Evolutionary conservation across 2,329 filamentous ascomycete species (phyloP).

Genomic region (Stemphylium beticola): DNA sequence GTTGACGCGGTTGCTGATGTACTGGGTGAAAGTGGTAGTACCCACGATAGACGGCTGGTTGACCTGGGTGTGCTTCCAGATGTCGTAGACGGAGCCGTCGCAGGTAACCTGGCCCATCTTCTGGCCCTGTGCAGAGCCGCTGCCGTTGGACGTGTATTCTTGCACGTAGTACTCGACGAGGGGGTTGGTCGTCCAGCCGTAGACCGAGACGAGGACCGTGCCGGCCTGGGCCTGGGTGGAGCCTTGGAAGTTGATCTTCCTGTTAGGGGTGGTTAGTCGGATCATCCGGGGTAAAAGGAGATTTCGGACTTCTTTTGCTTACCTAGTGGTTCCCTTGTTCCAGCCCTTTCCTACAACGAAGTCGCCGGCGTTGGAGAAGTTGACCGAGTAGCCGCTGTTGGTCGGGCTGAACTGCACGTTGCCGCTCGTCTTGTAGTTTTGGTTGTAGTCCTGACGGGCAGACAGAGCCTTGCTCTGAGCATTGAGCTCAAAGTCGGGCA

Average conservation of each 20-base stretch:
- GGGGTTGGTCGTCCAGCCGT: constrained; percentile 62
- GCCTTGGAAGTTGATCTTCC: constrained; percentile 39
- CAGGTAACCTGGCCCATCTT: constrained; percentile 36
- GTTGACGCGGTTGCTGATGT: constrained; percentile 47
- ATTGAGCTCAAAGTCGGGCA: constrained; percentile 39
- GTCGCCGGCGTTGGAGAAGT: constrained; percentile 37
- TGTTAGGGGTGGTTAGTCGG: constrained; percentile 1
- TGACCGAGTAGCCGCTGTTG: constrained; percentile 38
- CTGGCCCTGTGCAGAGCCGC: constrained; percentile 35
- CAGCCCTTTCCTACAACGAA: constrained; percentile 45
- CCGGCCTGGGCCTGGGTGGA: constrained; percentile 30
- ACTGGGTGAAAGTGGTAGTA: constrained; percentile 59
- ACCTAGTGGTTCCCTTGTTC: constrained; percentile 37
- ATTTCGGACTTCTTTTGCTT: constrained; percentile 1
- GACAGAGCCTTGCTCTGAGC: constrained; percentile 19
- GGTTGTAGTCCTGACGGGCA: constrained; percentile 42
- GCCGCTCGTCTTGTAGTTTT: constrained; percentile 43
- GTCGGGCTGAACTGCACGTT: constrained; percentile 36
- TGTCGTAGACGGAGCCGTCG: constrained; percentile 41
- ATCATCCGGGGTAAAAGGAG: not conserved
- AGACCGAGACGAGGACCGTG: constrained; percentile 50
- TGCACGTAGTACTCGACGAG: constrained; percentile 59
- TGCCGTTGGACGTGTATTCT: constrained; percentile 55
- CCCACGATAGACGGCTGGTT: constrained; percentile 58
- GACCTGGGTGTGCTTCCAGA: constrained; percentile 40